Evolutionary conservation across 371 early-diverging fungal genomes (phyloP).

Genomic region (Rhizopus microsporus): DNA sequence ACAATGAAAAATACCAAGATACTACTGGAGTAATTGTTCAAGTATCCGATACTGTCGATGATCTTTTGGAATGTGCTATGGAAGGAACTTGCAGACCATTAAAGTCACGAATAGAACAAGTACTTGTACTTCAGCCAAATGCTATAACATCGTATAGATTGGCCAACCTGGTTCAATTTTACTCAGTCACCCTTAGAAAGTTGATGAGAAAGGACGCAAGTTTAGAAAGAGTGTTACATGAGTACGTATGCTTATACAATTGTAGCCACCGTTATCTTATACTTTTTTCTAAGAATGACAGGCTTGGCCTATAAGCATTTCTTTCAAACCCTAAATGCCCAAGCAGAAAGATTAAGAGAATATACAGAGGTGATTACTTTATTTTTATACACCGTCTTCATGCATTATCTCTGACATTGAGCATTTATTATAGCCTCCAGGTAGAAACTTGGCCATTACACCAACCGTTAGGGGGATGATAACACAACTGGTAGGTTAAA

Average conservation of each 20-base stretch:
- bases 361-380: constrained; percentile 44
- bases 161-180: constrained; percentile 78
- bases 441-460: constrained; percentile 60
- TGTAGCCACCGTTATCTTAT: not conserved
- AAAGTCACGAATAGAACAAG: constrained; percentile 81
- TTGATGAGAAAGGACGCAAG: constrained; percentile 61
- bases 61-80: constrained; percentile 68
- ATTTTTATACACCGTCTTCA: not conserved
- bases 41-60: constrained; percentile 36
- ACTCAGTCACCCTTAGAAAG: constrained; percentile 64
- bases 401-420: too few species aligned
- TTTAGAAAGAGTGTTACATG: constrained; percentile 59
- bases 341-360: constrained; percentile 66
- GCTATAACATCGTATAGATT: constrained; percentile 72
- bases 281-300: constrained; percentile 45
- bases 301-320: constrained; percentile 71
- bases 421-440: constrained; percentile 49
- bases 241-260: constrained; percentile 38
- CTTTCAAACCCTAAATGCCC: constrained; percentile 65
- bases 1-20: constrained; percentile 14
- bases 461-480: constrained; percentile 68
- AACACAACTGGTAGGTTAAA: constrained; percentile 58
- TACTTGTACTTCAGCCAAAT: constrained; percentile 68
- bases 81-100: constrained; percentile 78
- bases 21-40: constrained; percentile 14